Conservation (phyloP, 2,329 filamentous ascomycete species). For the Fusarium metavorans region DNA sequence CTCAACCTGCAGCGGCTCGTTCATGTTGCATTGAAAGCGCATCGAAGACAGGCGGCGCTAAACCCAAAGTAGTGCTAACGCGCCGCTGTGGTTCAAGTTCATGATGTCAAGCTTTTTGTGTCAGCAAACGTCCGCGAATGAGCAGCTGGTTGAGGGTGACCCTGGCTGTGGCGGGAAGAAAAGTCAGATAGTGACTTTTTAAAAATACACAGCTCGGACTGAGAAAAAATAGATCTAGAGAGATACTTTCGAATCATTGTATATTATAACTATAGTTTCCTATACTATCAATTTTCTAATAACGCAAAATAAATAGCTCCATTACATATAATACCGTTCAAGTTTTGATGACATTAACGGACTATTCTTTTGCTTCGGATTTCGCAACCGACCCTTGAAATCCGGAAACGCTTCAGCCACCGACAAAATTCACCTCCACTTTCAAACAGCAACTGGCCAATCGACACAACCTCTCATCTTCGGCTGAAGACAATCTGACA, state of each 20-base stretch:
- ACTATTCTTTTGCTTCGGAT: background rate
- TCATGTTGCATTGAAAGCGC: background rate
- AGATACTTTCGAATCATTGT: no score
- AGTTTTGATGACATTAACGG: no score
- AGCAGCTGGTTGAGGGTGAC: background rate
- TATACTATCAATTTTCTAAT: no score
- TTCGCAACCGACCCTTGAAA: background rate
- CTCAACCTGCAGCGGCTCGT: background rate
- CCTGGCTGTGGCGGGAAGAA: background rate
- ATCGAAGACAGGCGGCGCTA: background rate
- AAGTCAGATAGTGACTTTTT: background rate
- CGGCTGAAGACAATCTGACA: background rate
- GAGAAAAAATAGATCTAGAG: no score
- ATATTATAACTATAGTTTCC: no score
- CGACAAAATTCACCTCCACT: background rate
- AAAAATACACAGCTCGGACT: no score
- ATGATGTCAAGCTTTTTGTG: conserved; percentile 3
- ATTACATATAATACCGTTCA: no score
- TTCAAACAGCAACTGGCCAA: background rate
- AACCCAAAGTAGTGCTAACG: conserved; percentile 13
- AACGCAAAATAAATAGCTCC: no score
- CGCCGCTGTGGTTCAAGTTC: conserved; percentile 10
- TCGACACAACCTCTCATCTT: background rate
- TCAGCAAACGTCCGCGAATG: background rate
- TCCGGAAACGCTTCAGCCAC: background rate